Conservation (phyloP, 805 yeast genomes). For the Starmerella apicola region DNA sequence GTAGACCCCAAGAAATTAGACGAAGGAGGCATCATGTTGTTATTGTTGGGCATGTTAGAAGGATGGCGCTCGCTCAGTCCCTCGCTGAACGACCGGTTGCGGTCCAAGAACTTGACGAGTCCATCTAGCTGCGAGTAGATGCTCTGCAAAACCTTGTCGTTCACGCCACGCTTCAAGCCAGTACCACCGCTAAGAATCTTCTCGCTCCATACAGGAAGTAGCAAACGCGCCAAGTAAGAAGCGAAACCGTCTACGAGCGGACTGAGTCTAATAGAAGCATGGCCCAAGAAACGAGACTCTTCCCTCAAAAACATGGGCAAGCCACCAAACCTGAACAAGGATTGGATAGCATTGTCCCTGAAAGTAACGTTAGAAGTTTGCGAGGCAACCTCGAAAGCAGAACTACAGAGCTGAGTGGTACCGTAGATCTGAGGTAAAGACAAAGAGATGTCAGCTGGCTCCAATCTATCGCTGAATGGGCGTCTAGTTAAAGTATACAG, state of each 20-base stretch:
- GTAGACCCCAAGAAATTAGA: conserved; percentile 16
- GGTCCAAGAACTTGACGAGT: conserved; percentile 29
- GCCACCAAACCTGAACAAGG: conserved; percentile 23
- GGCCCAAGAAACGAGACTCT: conserved; percentile 13
- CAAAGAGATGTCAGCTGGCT: conserved; percentile 49
- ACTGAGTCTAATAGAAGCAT: conserved; percentile 53
- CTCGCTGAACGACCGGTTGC: conserved; percentile 36
- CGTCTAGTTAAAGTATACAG: conserved; percentile 64
- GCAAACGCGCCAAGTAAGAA: conserved; percentile 60
- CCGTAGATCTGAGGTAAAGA: conserved; percentile 67
- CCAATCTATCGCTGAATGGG: conserved; percentile 69
- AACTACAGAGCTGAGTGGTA: conserved; percentile 77
- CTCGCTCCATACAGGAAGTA: conserved; percentile 66
- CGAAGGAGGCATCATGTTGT: conserved; percentile 3
- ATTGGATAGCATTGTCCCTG: conserved; percentile 28
- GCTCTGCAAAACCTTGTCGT: conserved; percentile 21
- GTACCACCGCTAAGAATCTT: conserved; percentile 42
- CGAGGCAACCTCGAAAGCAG: conserved; percentile 68
- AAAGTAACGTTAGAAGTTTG: conserved; percentile 39
- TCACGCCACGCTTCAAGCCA: conserved; percentile 8
- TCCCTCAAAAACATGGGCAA: conserved; percentile 21
- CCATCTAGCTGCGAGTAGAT: conserved; percentile 26
- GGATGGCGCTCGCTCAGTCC: conserved; percentile 26
- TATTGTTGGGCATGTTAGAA: no score
- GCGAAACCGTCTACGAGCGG: conserved; percentile 86